A percentile compares a stretch with the other conserved stretches of the same genome.
Evolutionary conservation across 2,329 filamentous ascomycete genomes (phyloP).

Genomic region (Sclerotinia minor): DNA sequence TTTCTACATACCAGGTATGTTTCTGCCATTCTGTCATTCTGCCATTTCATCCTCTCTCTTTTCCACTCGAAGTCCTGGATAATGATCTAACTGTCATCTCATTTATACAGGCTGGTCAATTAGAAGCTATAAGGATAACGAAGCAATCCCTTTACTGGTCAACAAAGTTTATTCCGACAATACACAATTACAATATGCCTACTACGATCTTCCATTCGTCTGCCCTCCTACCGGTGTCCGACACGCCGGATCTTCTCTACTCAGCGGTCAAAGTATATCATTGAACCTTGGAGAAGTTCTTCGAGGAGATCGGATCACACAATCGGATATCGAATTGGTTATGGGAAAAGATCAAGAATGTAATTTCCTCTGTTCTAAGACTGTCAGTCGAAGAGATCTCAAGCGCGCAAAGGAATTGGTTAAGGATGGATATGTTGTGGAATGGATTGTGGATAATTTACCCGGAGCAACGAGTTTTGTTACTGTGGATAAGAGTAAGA

Average conservation of each 20-base stretch:
- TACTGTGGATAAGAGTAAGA: constrained; percentile 77
- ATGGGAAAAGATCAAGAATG: constrained; percentile 77
- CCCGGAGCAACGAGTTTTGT: constrained; percentile 88
- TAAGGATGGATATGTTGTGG: constrained; percentile 76
- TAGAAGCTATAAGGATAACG: constrained; percentile 73
- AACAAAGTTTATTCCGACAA: constrained; percentile 92
- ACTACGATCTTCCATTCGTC: constrained; percentile 84
- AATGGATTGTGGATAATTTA: constrained; percentile 92
- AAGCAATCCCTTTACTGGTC: constrained; percentile 79
- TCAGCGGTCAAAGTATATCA: constrained; percentile 74
- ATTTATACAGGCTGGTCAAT: constrained; percentile 70
- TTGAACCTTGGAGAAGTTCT: constrained; percentile 86
- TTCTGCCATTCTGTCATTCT: not conserved
- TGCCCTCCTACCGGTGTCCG: constrained; percentile 73
- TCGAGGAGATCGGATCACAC: constrained; percentile 80
- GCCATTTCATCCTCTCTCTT: not conserved
- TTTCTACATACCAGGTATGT: constrained; percentile 83
- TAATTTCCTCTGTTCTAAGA: constrained; percentile 68
- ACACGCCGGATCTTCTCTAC: constrained; percentile 64
- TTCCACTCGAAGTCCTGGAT: not conserved
- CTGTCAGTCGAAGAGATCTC: constrained; percentile 64
- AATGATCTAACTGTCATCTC: not conserved
- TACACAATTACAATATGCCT: constrained; percentile 88
- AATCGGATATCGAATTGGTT: constrained; percentile 77
- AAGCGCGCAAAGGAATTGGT: constrained; percentile 71